Conservation (phyloP, 2,329 filamentous ascomycete species). For the Diatrype stigma region DNA sequence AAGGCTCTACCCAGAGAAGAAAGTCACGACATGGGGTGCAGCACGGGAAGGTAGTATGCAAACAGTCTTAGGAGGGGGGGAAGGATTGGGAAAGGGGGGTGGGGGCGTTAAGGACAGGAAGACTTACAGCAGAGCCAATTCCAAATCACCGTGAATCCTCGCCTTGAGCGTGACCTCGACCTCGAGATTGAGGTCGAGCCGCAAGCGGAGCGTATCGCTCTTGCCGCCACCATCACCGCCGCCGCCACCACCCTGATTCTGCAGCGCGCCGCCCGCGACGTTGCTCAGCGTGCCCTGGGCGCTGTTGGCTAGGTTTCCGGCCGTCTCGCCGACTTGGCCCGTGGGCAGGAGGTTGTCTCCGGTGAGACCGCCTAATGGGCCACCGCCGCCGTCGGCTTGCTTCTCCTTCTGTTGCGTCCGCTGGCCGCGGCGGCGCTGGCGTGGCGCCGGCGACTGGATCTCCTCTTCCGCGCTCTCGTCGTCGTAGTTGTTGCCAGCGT, state of each 20-base stretch:
- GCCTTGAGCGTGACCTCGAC: conserved; percentile 84
- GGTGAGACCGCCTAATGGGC: conserved; percentile 13
- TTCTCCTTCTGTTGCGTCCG: conserved; percentile 18
- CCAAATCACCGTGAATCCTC: conserved; percentile 79
- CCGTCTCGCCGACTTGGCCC: conserved; percentile 25
- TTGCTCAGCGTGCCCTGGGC: conserved; percentile 23
- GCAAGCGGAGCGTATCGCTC: conserved; percentile 63
- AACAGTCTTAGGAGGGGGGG: conserved; percentile 2
- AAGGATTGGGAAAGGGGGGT: conserved; percentile 1
- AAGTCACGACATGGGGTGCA: neutral
- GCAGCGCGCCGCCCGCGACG: conserved; percentile 20
- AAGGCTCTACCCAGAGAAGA: neutral
- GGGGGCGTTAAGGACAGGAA: conserved; percentile 2
- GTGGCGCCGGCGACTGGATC: conserved; percentile 21
- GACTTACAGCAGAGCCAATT: conserved; percentile 62
- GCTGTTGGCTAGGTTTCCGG: conserved; percentile 22
- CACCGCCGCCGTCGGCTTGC: conserved; percentile 14
- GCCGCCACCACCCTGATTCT: conserved; percentile 12
- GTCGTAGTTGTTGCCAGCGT: conserved; percentile 13
- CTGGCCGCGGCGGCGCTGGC: conserved; percentile 16
- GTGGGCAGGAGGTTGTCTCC: conserved; percentile 24
- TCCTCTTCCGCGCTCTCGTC: conserved; percentile 21
- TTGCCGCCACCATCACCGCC: conserved; percentile 37
- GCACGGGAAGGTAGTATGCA: neutral
- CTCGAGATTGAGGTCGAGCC: conserved; percentile 76